Evolutionary conservation across 23 red algal genomes (phyloP), one percentile per base, ranked within the genome.

Genomic region (Gracilariopsis chorda): DNA sequence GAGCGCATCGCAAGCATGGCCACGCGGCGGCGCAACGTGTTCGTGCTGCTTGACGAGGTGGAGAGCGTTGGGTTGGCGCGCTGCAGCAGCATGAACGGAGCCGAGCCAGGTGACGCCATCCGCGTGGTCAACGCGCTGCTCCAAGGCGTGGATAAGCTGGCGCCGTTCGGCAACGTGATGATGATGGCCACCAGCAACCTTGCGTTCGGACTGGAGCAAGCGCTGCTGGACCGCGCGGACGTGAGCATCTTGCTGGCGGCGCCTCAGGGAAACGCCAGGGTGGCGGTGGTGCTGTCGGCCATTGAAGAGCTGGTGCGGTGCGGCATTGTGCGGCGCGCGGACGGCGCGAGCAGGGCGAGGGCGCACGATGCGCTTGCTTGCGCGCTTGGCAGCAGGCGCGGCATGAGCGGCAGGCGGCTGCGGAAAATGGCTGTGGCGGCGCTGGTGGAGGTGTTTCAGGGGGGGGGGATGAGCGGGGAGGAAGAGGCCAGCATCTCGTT

Each of bases 81-180:
- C 9, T 48, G 74, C 36, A 73, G 78, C 13, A 21, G 40, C 30
- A 46, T 35, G 20, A 65, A 47, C 32, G 92, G 83, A 3, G 51
- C 41, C 20, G 93, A 95, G 37, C 93, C 93, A 4, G 71, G 69
- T 24, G 93, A 95, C 45, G 93, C 85, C 23, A 42, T 95, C 10
- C 86, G 93, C 29, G 93, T 91, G 37, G 93, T 95, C 33, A 95
- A 95, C 73, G 48, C 78, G 45, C 68, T 95, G 86, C 69, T 95
- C 61, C 72, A 72, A 40, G 48, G 87, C 20, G 69, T 95, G 19
- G 93, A 95, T 70, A 36, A 24, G 2, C 19, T 83, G 11, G 33
- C 74, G 3, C 33, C 30, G 42, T 64, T 65, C 10, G 51, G 77
- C 4, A 95, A 95, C 67, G 77, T 90, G 4, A 69, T 95, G 14